Base-by-base conservation (phyloP, 257 asterid species). In the Dorcoceras hygrometricum region DNA sequence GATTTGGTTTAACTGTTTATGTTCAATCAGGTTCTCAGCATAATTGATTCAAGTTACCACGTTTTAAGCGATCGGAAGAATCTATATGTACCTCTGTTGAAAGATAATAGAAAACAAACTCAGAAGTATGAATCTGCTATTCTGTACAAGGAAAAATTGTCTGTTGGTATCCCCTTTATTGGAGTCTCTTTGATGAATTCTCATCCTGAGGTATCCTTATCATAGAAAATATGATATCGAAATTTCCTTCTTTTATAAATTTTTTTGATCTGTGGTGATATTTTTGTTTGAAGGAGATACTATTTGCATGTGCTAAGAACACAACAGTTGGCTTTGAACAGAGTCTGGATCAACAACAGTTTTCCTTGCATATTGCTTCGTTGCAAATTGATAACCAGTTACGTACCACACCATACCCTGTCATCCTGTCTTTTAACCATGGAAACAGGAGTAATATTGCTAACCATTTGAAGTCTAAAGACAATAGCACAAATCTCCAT, bases 381-480 rank as follows among this genome's bases (percentile, higher is more conserved):
- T 81, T 93, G 79, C 97, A 93, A 80, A 83, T 93, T 34, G 99
- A 93, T 82, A 93, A 93, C 80, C 99, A 93, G 80, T 77, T 88
- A 59, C 80, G 73, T 24, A 71, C 80, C 70, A 83, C 95, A 59
- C 89, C 87, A 66, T 90, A 93, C 82, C 99, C 99, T 59, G 95
- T 93, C 59, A 81, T 93, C 70, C 76, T 93, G 68, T 93, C 96
- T 29, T 88, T 88, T 79, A 83, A 89, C 79, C 78, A 68, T 70
- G 86, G 78, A 71, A 79, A 68, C 79, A 84, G 79, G 80, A 75
- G 80, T 64, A 81, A 67, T 73, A 29, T 66, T 57, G 77, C 71
- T 55, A 79, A 74, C 68, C 87, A 76, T 79, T 75, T 80, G 75
- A 83, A 76, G 79, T 67, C 77, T 68, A 75, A 76, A 62, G 84